A percentile compares a stretch with the other conserved stretches of the same genome.
Conservation (phyloP, 2,329 filamentous ascomycete genomes). For the Fusarium guadeloupense region DNA sequence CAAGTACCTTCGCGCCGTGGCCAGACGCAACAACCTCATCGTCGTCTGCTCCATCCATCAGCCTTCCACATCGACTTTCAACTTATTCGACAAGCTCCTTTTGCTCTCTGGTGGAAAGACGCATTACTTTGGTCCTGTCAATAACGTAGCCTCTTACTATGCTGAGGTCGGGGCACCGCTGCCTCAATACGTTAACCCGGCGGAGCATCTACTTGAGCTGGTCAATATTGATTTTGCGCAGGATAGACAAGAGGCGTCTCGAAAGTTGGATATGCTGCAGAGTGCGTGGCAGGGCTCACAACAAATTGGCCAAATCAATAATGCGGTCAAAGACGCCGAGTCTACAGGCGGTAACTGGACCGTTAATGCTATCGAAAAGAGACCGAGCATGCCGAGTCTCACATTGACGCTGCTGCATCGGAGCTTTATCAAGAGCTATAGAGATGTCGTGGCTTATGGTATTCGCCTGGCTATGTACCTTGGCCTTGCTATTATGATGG, state of each 20-base stretch:
- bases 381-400: conserved; percentile 59
- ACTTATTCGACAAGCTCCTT: conserved; percentile 81
- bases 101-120: conserved; percentile 76
- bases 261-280: conserved; percentile 44
- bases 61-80: conserved; percentile 80
- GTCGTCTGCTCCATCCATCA: conserved; percentile 88
- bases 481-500: conserved; percentile 84
- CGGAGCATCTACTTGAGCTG: conserved; percentile 81
- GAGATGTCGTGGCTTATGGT: conserved; percentile 84
- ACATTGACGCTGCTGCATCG: conserved; percentile 76
- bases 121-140: conserved; percentile 76
- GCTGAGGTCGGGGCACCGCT: conserved; percentile 67
- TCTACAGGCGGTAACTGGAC: conserved; percentile 41
- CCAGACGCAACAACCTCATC: conserved; percentile 74
- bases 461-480: conserved; percentile 84
- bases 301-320: conserved; percentile 30
- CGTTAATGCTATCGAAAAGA: conserved; percentile 37
- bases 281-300: conserved; percentile 39
- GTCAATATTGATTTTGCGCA: conserved; percentile 79
- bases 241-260: conserved; percentile 55
- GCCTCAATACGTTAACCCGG: conserved; percentile 78
- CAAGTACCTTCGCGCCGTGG: conserved; percentile 73
- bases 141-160: conserved; percentile 70
- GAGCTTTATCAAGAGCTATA: conserved; percentile 83
- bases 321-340: conserved; percentile 41